Base-by-base conservation (phyloP, 306 rosid genomes). In the Styphnolobium japonicum region DNA sequence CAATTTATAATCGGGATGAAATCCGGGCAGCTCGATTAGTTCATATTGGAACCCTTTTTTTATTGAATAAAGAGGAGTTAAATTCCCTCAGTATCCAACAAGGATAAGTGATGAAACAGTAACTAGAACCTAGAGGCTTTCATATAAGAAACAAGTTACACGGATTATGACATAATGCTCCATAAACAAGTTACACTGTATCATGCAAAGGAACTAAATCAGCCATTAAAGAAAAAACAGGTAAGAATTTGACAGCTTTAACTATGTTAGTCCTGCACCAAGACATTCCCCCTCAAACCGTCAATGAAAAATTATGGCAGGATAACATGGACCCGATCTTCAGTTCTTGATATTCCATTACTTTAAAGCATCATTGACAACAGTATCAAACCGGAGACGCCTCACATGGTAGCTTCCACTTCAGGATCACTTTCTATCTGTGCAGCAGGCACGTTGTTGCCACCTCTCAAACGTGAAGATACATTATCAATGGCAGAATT, bases 401-500 rank as follows among this genome's bases (percentile, higher is more conserved):
- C 78, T 90, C 90, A 92, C 68, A 86, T 48, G 81, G 91, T 87
- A 58, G 92, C 97, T 87, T 91, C 97, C 43, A 86, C 83, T 81
- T 91, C 97, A 36, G 97, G 94, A 83, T 95, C 98, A 16, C 4
- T 84, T 89, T 89, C 91, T 45, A 84, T 63, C 27, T 86, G 88
- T 27, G 77, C 86, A 19, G 67, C 48, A n/a, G 97, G 92, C 18
- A 73, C 79, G 16, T 79, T 92, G 53, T 86, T 95, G 78, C 94
- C 92, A 58, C 98, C 98, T 87, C 97, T 93, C 87, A 93, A 85
- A 70, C 97, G 98, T 10, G 98, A 93, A 79, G 96, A 92, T 63
- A 95, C 94, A 34, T 95, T 93, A 84, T 95, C 99, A 67, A 95
- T 95, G 81, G 99, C 98, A 8, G 98, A 91, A 75, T 91, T 91